Percentiles rank a stretch among this genome's conserved stretches.
Conservation (phyloP, 306 rosid genomes). For the Castanopsis chinensis region DNA sequence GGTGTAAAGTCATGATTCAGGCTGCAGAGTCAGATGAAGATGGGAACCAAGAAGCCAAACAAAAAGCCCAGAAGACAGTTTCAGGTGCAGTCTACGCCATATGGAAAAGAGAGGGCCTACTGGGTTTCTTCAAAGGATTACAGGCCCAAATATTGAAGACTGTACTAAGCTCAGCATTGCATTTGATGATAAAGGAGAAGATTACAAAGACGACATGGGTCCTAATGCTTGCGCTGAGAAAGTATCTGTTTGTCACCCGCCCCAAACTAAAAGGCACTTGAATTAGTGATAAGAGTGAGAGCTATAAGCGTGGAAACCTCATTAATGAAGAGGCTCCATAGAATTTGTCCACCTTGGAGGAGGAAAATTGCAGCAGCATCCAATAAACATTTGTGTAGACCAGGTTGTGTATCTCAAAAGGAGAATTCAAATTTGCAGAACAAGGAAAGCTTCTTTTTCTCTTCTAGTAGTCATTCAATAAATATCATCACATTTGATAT, state of each 20-base stretch:
- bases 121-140: constrained; percentile 91
- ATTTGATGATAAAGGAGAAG: constrained; percentile 91
- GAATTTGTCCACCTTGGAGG: constrained; percentile 13
- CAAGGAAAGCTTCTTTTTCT: neutral
- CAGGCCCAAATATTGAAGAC: constrained; percentile 92
- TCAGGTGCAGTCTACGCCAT: constrained; percentile 65
- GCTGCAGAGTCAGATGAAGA: constrained; percentile 68
- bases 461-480: constrained; percentile 9
- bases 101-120: constrained; percentile 75
- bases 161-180: constrained; percentile 86
- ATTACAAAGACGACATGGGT: constrained; percentile 79
- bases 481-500: neutral
- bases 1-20: constrained; percentile 92
- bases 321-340: constrained; percentile 19
- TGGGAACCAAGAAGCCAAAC: constrained; percentile 39
- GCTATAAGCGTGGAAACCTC: constrained; percentile 1
- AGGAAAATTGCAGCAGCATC: constrained; percentile 23
- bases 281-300: constrained; percentile 13
- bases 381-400: constrained; percentile 16
- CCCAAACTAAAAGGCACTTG: constrained; percentile 55
- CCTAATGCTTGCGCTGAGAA: constrained; percentile 57
- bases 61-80: constrained; percentile 56
- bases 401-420: constrained; percentile 14
- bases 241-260: constrained; percentile 43
- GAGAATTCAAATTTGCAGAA: constrained; percentile 11